Evolutionary conservation across 1,139 yeast genomes (phyloP), one percentile per base, ranked within the genome.

Genomic region (Suhomyces bokatorum): DNA sequence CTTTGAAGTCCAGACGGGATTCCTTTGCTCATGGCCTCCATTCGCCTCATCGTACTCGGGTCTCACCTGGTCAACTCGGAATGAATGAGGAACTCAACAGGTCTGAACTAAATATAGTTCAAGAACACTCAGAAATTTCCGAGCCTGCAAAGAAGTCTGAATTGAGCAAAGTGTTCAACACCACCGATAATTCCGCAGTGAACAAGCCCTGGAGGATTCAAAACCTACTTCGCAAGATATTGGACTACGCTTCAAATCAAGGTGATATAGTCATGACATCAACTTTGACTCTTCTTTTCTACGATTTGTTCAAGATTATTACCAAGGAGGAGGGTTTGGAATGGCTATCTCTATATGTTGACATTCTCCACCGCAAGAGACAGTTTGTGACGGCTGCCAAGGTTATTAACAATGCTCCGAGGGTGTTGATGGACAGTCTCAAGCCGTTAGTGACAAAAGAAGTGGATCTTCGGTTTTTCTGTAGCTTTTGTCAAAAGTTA

Each of bases 181-280:
- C 59, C 29, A 47, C 48, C 20, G 39, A 47, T 15, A 46, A 45
- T n/a, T 42, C 40, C 4, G 7, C 42, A 9, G 27, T 32, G 44
- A 36, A 30, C 3, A 55, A 56, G 29, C 67, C 72, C 2, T 73
- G 78, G 79, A 56, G 55, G 24, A 58, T 67, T 3, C 53, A 58
- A 20, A 60, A 55, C 34, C 55, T 74, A 14, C 53, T 74, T 15
- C 58, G 64, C 39, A 69, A 78, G 44, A 77, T 83, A 0, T 63
- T 81, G 13, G 74, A 75, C 20, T 83, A 80, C 60, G 76, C 86
- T 30, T 58, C 78, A 7, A 62, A 64, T 13, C 87, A 83, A 54
- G 95, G 95, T 0, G 89, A 85, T 55, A 62, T 83, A 22, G 70
- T 83, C 22, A 70, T 83, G 69, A 76, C 85, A 49, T 77, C 87